Evolutionary conservation across 176 grass and related monocot genomes (phyloP), one percentile per base, ranked within the genome.

Genomic region (Zea luxurians): DNA sequence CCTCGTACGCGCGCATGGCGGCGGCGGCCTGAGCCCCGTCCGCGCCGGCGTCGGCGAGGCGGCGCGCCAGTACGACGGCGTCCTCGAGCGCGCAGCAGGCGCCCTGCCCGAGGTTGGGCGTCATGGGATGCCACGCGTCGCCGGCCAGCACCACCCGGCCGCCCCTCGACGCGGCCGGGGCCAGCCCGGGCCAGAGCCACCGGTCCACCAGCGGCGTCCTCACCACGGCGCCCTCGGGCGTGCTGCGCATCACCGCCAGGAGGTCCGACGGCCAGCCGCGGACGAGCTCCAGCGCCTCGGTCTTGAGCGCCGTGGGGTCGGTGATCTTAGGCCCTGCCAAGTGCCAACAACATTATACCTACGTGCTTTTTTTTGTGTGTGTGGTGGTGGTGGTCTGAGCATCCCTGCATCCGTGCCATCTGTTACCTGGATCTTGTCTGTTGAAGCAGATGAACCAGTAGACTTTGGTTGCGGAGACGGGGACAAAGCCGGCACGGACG

Each of bases 371-470:
- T 27, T 27, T 27, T 27, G 0, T 27, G 27, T 27, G 27, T 27
- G 27, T 27, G 27, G 27, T 27, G 27, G 27, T 27, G 27, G 27
- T 27, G 27, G 27, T 27, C 27, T 27, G 27, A 27, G 27, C 27
- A 27, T 27, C 27, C 27, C 0, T 27, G 27, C 27, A 27, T 27
- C 27, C 27, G 27, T 27, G 27, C 27, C 27, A 27, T 27, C 27
- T 27, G 27, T 27, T 27, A 27, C 27, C 89, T 83, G 91, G 91
- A 15, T 78, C 82, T 82, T 12, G 48, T 10, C 83, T 93, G 54
- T 97, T 97, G 83, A 90, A 97, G 85, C 91, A 94, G 73, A 97
- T 90, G 78, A 97, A 97, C 91, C 91, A 97, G 84, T 97, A 97
- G 49, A 97, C 83, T 68, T 90, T 93, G 37, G 91, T 89, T 4